A percentile compares a stretch with the other conserved stretches of the same genome.
These are phyloP conservation scores for Escallonia herrerae DNA, from an alignment of 129 eudicot genomes.

Conservation along the genomic window DNA sequence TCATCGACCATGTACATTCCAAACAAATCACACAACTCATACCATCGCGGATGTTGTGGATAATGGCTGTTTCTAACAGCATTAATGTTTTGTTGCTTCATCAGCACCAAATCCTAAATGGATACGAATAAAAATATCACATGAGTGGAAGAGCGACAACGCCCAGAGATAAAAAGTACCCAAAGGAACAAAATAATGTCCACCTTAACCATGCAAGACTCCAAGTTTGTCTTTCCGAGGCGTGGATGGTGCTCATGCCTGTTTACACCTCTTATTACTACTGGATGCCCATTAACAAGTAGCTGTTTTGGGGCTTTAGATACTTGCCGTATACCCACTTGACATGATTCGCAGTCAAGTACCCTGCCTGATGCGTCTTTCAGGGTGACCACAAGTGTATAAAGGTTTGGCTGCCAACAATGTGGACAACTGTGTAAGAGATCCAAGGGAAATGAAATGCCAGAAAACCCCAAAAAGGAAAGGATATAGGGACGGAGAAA, in stretches of 20 bases:
- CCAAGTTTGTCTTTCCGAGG: slow-evolving; percentile 87
- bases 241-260: slow-evolving; percentile 98
- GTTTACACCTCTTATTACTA: slow-evolving; percentile 89
- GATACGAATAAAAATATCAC: background rate
- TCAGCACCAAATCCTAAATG: slow-evolving; percentile 74
- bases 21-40: slow-evolving; percentile 90
- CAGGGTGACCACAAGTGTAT: slow-evolving; percentile 72
- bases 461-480: background rate
- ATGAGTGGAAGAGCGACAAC: background rate
- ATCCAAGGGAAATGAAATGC: background rate
- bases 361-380: slow-evolving; percentile 76
- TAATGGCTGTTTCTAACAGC: slow-evolving; percentile 98
- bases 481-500: background rate
- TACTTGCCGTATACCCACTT: slow-evolving; percentile 77
- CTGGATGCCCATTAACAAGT: slow-evolving; percentile 91
- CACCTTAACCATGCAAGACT: slow-evolving; percentile 98
- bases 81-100: slow-evolving; percentile 93
- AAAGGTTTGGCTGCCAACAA: slow-evolving; percentile 76
- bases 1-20: slow-evolving; percentile 99
- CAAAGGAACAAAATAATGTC: slow-evolving; percentile 5
- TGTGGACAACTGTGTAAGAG: slow-evolving; percentile 2
- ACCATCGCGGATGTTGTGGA: slow-evolving; percentile 97
- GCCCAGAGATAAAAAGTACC: background rate
- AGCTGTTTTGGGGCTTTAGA: slow-evolving; percentile 83
- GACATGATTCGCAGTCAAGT: slow-evolving; percentile 88